These are phyloP conservation scores for Pichia sp. DNA, from an alignment of 1,139 yeast species.

Conservation along the genomic window DNA sequence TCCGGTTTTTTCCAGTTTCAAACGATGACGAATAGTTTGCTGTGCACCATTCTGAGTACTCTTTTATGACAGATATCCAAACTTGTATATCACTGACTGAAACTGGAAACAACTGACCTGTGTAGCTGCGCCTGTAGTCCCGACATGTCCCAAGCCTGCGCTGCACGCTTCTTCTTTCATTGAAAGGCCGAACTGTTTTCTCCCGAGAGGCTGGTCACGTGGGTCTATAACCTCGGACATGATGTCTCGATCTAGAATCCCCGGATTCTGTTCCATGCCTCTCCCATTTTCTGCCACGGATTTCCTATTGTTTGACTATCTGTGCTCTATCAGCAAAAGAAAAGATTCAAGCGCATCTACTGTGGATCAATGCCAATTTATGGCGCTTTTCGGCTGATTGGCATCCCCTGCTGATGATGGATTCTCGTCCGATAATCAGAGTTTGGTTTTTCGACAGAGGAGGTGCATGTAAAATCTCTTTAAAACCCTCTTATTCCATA, in stretches of 20 bases:
- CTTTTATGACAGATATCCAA: conserved; percentile 29
- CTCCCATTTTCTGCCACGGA: neutral
- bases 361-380: neutral
- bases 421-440: neutral
- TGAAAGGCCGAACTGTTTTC: no score
- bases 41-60: conserved; percentile 36
- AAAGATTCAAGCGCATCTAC: neutral
- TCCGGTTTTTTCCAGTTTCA: neutral
- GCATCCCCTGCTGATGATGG: neutral
- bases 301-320: neutral
- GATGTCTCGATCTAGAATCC: neutral
- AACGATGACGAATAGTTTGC: conserved; percentile 31
- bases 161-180: no score
- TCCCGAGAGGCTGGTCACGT: no score
- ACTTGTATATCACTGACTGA: conserved; percentile 15
- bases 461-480: neutral
- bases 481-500: no score
- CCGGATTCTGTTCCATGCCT: neutral
- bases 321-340: neutral
- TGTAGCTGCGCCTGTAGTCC: neutral
- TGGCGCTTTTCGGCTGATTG: neutral
- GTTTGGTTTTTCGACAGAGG: neutral
- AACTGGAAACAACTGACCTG: neutral
- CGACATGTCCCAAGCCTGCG: no score
- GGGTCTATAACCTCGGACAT: no score